Evolutionary conservation across 2,329 filamentous ascomycete genomes (phyloP).

Genomic region (Talaromyces sp.): DNA sequence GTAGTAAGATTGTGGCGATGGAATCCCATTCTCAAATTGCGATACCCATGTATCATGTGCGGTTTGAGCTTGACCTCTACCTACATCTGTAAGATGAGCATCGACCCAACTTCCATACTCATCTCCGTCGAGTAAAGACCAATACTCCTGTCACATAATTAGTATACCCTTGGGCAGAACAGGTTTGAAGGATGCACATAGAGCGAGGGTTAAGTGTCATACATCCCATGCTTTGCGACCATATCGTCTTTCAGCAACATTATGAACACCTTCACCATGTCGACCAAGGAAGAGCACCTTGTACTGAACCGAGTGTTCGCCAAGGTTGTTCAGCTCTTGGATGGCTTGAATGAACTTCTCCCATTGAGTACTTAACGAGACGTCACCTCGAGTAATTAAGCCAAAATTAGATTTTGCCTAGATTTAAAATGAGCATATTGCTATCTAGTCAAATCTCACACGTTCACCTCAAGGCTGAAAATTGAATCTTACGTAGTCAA

Average conservation of each 20-base stretch:
- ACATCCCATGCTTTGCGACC: conserved; percentile 64
- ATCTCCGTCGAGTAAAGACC: conserved; percentile 62
- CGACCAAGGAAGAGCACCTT: conserved; percentile 62
- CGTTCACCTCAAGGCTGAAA: too few relatives aligned
- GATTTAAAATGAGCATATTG: too few relatives aligned
- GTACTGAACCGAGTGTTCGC: conserved; percentile 47
- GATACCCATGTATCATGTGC: conserved; percentile 52
- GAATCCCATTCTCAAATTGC: conserved; percentile 53
- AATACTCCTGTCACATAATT: conserved; percentile 52
- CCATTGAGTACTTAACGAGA: conserved; percentile 56
- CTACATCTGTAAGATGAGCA: conserved; percentile 58
- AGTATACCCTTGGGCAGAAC: not conserved
- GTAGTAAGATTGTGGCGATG: conserved; percentile 59
- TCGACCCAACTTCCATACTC: conserved; percentile 59
- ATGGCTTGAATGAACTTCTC: conserved; percentile 55
- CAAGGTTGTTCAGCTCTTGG: conserved; percentile 46
- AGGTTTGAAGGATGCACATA: not conserved
- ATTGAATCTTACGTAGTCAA: conserved; percentile 50
- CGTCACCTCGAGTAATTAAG: conserved; percentile 48
- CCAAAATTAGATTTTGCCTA: conserved; percentile 52
- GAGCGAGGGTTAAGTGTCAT: conserved; percentile 23
- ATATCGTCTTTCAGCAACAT: conserved; percentile 61
- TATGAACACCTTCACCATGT: conserved; percentile 65
- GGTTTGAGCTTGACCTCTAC: conserved; percentile 54
- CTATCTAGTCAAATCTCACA: too few relatives aligned